phyloP scores from a whole-genome alignment of 306 rosid species.

The Quercus cerris region DNA sequence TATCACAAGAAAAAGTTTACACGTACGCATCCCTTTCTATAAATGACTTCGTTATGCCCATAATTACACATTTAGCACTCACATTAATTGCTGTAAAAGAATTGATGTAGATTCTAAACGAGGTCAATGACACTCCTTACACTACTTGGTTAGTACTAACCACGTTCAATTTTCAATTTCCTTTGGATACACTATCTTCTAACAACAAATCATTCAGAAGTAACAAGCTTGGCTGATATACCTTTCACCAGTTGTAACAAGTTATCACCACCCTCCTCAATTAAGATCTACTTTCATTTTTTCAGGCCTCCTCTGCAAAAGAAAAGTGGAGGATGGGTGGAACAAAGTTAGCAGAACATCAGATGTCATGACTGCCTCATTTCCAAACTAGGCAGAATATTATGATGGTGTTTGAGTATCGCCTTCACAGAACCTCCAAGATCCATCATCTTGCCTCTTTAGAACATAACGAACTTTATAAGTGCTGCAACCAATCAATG shows the following conservation, averaged over 20 bases:
- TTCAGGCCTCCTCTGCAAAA: conserved; percentile 6
- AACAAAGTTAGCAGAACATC: conserved; percentile 38
- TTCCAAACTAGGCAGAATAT: conserved; percentile 23
- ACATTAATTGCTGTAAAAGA: too few relatives aligned
- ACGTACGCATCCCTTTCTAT: too few relatives aligned
- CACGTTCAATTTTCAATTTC: neutral
- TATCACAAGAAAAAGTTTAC: too few relatives aligned
- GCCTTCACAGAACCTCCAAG: conserved; percentile 94
- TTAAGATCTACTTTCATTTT: conserved; percentile 14
- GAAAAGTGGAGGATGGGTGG: conserved; percentile 15
- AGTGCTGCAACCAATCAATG: conserved; percentile 54
- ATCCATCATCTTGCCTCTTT: conserved; percentile 75
- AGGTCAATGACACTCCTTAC: neutral
- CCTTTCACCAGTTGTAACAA: neutral
- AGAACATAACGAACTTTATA: conserved; percentile 77
- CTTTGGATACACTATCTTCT: neutral
- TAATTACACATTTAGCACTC: too few relatives aligned
- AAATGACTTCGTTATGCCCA: too few relatives aligned
- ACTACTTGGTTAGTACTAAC: neutral
- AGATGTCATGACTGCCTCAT: conserved; percentile 28
- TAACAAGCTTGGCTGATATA: conserved; percentile 2
- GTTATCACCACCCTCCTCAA: conserved; percentile 19
- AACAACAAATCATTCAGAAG: neutral
- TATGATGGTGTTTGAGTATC: conserved; percentile 50
- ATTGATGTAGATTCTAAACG: neutral